These are phyloP conservation scores for Hypomontagnella monticulosa DNA, from an alignment of 495 filamentous ascomycete species.

Conservation along the genomic window DNA sequence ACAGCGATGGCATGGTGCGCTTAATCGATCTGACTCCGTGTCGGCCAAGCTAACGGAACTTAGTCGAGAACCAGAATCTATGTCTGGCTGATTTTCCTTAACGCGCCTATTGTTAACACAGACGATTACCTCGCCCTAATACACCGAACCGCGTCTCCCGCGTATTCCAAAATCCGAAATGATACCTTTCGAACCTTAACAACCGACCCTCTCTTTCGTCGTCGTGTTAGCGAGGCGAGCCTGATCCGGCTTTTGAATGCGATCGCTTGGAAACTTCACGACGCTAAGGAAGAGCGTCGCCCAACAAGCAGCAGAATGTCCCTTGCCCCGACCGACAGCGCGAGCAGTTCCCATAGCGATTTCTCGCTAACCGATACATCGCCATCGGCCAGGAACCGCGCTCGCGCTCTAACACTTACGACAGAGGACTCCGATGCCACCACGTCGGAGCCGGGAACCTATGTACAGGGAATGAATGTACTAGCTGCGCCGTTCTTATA, in stretches of 20 bases:
- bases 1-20: slow-evolving; percentile 89
- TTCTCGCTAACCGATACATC: slow-evolving; percentile 50
- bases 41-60: slow-evolving; percentile 4
- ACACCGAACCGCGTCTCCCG: slow-evolving; percentile 90
- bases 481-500: slow-evolving; percentile 97
- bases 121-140: slow-evolving; percentile 89
- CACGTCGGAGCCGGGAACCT: slow-evolving; percentile 75
- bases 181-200: slow-evolving; percentile 97
- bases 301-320: slow-evolving; percentile 50
- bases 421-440: slow-evolving; percentile 67
- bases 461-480: slow-evolving; percentile 99
- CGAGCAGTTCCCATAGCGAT: slow-evolving; percentile 46
- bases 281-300: slow-evolving; percentile 66
- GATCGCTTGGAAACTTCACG: slow-evolving; percentile 90
- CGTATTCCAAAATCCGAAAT: slow-evolving; percentile 96
- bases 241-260: slow-evolving; percentile 96
- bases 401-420: slow-evolving; percentile 62
- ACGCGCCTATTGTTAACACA: slow-evolving; percentile 82
- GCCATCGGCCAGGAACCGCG: slow-evolving; percentile 60
- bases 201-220: slow-evolving; percentile 94
- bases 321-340: slow-evolving; percentile 45
- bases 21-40: neutral
- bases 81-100: slow-evolving; percentile 91
- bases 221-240: slow-evolving; percentile 93
- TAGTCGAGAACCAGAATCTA: slow-evolving; percentile 95